phyloP scores from a whole-genome alignment of 73 alveolate species.

The Diophrys sp. region DNA sequence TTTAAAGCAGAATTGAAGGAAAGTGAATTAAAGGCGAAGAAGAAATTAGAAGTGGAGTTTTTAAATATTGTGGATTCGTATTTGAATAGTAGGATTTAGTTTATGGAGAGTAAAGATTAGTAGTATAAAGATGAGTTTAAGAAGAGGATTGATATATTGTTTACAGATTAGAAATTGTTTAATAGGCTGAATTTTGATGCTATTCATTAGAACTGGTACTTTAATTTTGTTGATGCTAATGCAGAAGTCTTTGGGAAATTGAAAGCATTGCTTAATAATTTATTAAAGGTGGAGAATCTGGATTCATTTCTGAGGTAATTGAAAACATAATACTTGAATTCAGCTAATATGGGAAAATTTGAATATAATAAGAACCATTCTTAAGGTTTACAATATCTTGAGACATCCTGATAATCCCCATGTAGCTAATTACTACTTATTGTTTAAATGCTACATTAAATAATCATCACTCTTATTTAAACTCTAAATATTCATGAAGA shows the following conservation, averaged over 20 bases:
- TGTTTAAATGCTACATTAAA: too few species aligned
- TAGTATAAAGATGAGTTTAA: slow-evolving; percentile 13
- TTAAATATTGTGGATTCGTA: slow-evolving; percentile 14
- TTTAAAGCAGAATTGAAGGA: slow-evolving; percentile 28
- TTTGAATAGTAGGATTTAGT: slow-evolving; percentile 27
- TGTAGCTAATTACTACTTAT: too few species aligned
- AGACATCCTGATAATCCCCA: too few species aligned
- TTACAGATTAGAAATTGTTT: slow-evolving; percentile 24
- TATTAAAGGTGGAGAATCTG: slow-evolving; percentile 24
- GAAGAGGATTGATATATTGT: slow-evolving; percentile 12
- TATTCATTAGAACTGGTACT: slow-evolving; percentile 33
- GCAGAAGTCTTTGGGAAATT: slow-evolving; percentile 3
- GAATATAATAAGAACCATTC: slow-evolving; percentile 3
- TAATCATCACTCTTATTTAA: too few species aligned
- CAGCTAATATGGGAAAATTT: slow-evolving; percentile 6
- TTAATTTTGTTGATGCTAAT: slow-evolving; percentile 22
- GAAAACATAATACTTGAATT: too few species aligned
- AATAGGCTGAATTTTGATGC: slow-evolving; percentile 19
- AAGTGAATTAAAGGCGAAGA: slow-evolving; percentile 32
- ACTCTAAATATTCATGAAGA: too few species aligned
- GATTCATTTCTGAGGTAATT: slow-evolving; percentile 31
- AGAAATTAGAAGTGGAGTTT: slow-evolving; percentile 38
- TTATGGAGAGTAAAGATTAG: slow-evolving; percentile 8
- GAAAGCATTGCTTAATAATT: slow-evolving; percentile 14
- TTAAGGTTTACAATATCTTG: background rate